Evolutionary conservation across 2,329 filamentous ascomycete genomes (phyloP).

Genomic region (Tolypocladium ophioglossoides): DNA sequence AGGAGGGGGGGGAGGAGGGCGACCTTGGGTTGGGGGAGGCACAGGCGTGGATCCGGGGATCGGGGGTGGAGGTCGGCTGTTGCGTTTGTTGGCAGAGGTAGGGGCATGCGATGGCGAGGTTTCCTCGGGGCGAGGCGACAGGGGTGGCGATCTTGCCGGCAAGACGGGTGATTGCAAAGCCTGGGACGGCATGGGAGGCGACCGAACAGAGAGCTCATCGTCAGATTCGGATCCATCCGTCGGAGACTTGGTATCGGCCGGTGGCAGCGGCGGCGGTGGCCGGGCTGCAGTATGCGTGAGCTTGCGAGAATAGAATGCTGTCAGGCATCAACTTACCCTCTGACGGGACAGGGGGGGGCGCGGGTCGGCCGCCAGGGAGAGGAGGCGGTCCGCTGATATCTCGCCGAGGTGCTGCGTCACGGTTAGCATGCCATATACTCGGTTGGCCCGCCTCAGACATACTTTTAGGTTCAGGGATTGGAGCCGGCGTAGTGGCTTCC

Average conservation of each 20-base stretch:
- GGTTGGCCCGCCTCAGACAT: constrained; percentile 4
- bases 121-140: constrained; percentile 25
- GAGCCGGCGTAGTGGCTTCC: constrained; percentile 21
- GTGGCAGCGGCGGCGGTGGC: constrained; percentile 43
- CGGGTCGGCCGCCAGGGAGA: constrained; percentile 39
- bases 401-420: constrained; percentile 20
- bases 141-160: constrained; percentile 21
- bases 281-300: constrained; percentile 42
- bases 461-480: constrained; percentile 11
- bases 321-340: constrained; percentile 41
- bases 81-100: constrained; percentile 36
- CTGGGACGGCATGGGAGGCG: constrained; percentile 33
- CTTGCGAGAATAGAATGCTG: not conserved
- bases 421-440: constrained; percentile 13
- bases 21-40: constrained; percentile 37
- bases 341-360: constrained; percentile 45
- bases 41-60: constrained; percentile 46
- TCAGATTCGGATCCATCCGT: constrained; percentile 79
- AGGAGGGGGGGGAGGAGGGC: constrained; percentile 60
- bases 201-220: constrained; percentile 59
- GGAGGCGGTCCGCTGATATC: constrained; percentile 29
- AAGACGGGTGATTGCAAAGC: constrained; percentile 12
- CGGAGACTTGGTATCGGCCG: constrained; percentile 48
- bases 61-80: constrained; percentile 47
- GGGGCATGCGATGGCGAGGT: constrained; percentile 34